Base-by-base conservation (phyloP, 2,329 filamentous ascomycete species). In the Trichophaea hybrida region DNA sequence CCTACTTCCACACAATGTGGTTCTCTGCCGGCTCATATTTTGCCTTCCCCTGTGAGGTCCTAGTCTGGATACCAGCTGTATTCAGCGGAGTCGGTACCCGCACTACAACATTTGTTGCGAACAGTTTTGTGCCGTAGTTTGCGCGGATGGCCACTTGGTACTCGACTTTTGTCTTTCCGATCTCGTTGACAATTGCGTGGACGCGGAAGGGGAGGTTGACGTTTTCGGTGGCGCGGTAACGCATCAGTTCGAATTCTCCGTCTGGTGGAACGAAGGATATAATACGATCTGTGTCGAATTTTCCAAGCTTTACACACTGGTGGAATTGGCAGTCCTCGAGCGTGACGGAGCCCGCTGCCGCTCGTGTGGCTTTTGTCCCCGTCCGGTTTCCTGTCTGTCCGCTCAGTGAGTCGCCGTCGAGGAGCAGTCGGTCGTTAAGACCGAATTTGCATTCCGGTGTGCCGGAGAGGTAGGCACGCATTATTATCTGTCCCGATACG, bases 371-470 rank as follows among this genome's bases (percentile, higher is more conserved):
- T 73, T 95, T 96, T 63, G 84, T 85, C 58, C 84, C 67, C n/a
- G 37, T 86, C 70, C 84, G 81, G 15, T 40, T 44, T 1, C 53
- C 53, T 12, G 7, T 12, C 7, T 13, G 31, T 12, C 17, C 12
- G 10, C 10, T 13, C n/a, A 13, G n/a, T 24, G 24, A 24, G 70
- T 87, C 80, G 58, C 82, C 81, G 70, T 96, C 93, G n/a, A 98
- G 79, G 1, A 97, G 80, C 3, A 98, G 78, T 6, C 93, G 84
- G 73, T 98, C 93, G 72, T 98, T 98, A 46, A 98, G 83, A 5
- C 93, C 93, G 69, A 98, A 98, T 73, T 98, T 98, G 80, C 93
- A 98, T 74, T 98, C 93, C 6, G 93, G 93, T 1, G 90, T 98
- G 37, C 94, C 93, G 17, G 88, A 87, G 32, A 98, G 83, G 71